Base-by-base conservation (phyloP, 2,329 filamentous ascomycete species). In the Didymella sp. region DNA sequence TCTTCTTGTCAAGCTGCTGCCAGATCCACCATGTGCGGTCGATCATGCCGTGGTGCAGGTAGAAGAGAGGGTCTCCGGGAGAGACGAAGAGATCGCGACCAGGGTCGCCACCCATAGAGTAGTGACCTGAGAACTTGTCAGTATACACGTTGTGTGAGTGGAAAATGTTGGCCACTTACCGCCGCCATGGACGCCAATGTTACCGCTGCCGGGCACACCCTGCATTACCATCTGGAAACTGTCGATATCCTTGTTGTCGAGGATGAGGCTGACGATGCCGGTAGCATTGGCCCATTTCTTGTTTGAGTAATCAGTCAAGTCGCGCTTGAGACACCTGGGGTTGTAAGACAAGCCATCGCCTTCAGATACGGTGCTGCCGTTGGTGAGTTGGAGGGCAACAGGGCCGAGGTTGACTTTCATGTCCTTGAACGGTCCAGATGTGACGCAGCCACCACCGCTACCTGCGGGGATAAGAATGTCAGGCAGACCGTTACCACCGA, bases 371-470 rank as follows among this genome's bases (percentile, higher is more conserved):
- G 69, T 56, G 0, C 60, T 52, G 2, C 70, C 64, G 37, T 63
- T 47, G 22, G 57, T 55, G 1, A 67, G 38, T 4, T 43, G 48
- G 21, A 66, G 41, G 15, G 54, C 24, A 21, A 64, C 61, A 5
- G 63, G 62, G 8, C 62, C 61, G 28, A 66, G 60, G 31, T 63
- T 64, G 41, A 69, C 63, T 6, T 40, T 64, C 56, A 67, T 62
- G 47, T 84, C 74, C 58, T 75, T 78, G 72, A 85, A 85, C 0
- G 83, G 83, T 0, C 83, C 83, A 1, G 72, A 74, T 9, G 68
- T 74, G 4, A 87, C 75, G 63, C 83, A 86, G 1, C 84, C 84
- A 27, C 84, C 84, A 17, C 84, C 84, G 0, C 77, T 75, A 15
- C 82, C 85, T 0, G 79, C 77, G 0, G 80, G 82, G 27, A 81